phyloP scores from a whole-genome alignment of 352 stramenopile genomes.

The Pythium aquatile region DNA sequence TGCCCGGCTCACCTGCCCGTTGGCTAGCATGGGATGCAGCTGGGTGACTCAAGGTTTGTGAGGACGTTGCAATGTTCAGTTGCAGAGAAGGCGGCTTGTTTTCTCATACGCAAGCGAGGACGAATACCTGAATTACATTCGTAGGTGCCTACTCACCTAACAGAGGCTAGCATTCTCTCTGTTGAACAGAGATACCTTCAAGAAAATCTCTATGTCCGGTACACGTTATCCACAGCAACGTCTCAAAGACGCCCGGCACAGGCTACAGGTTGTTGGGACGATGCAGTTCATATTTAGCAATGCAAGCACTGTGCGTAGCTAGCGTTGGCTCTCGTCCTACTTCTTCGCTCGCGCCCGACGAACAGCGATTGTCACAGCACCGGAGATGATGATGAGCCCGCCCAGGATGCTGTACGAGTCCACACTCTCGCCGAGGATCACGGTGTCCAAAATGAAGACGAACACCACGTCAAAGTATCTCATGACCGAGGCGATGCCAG shows the following conservation, averaged over 20 bases:
- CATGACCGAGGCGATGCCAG: constrained; percentile 65
- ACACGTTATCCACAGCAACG: too few relatives aligned
- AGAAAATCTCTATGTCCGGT: too few relatives aligned
- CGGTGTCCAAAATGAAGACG: constrained; percentile 51
- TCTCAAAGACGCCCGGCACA: not conserved
- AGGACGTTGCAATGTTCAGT: too few relatives aligned
- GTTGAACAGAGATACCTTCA: too few relatives aligned
- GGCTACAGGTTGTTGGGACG: not conserved
- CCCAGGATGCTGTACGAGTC: constrained; percentile 61
- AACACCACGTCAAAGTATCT: constrained; percentile 73
- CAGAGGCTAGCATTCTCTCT: too few relatives aligned
- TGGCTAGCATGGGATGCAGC: too few relatives aligned
- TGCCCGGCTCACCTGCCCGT: too few relatives aligned
- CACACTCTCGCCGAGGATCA: constrained; percentile 49
- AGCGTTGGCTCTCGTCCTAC: constrained; percentile 5
- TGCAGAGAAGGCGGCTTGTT: too few relatives aligned
- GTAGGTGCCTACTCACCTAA: too few relatives aligned
- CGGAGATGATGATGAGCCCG: constrained; percentile 45
- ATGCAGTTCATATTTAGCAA: not conserved
- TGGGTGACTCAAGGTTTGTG: too few relatives aligned
- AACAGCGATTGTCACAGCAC: constrained; percentile 52
- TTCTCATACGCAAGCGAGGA: too few relatives aligned
- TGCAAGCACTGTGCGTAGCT: not conserved
- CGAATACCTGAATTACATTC: too few relatives aligned
- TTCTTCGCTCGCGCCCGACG: constrained; percentile 33